These are phyloP conservation scores for Penicillium sp. DNA, from an alignment of 2,329 filamentous ascomycete species.

Conservation along the genomic window DNA sequence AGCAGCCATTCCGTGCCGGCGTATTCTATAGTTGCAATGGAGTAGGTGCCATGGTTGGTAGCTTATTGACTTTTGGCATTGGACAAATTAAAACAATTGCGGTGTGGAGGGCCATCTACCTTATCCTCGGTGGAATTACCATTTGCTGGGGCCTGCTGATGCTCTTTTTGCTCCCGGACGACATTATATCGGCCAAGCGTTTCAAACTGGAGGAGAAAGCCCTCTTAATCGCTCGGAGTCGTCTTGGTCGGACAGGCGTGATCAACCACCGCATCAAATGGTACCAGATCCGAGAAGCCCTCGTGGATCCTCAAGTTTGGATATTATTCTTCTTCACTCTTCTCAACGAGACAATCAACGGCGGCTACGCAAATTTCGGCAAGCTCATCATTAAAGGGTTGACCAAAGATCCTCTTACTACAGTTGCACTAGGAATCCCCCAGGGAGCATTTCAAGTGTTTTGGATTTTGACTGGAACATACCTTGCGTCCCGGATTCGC, in stretches of 20 bases:
- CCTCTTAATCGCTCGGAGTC: conserved; percentile 45
- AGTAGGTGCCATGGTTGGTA: conserved; percentile 41
- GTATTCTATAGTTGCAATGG: conserved; percentile 50
- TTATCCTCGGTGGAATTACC: conserved; percentile 52
- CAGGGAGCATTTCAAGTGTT: conserved; percentile 59
- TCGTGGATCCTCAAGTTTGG: conserved; percentile 52
- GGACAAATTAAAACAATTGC: conserved; percentile 48
- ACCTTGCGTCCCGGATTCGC: conserved; percentile 54
- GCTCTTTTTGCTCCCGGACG: conserved; percentile 49
- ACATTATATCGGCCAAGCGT: conserved; percentile 46
- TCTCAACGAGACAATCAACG: conserved; percentile 56
- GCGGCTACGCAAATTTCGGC: conserved; percentile 61
- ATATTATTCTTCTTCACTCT: conserved; percentile 52
- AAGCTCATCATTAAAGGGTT: conserved; percentile 56
- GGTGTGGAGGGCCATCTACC: conserved; percentile 52
- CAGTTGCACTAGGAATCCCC: conserved; percentile 60
- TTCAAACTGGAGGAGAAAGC: conserved; percentile 52
- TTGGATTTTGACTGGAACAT: conserved; percentile 57
- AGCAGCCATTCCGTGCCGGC: conserved; percentile 54
- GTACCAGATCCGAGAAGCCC: conserved; percentile 54
- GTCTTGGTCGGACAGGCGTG: conserved; percentile 48
- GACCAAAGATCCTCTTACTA: conserved; percentile 53
- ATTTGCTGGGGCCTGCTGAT: conserved; percentile 48
- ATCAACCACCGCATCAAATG: conserved; percentile 54
- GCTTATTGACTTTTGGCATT: conserved; percentile 38